A percentile compares a stretch with the other conserved stretches of the same genome.
Conservation (phyloP, 352 stramenopile species). For the Blastocystis sp. region DNA sequence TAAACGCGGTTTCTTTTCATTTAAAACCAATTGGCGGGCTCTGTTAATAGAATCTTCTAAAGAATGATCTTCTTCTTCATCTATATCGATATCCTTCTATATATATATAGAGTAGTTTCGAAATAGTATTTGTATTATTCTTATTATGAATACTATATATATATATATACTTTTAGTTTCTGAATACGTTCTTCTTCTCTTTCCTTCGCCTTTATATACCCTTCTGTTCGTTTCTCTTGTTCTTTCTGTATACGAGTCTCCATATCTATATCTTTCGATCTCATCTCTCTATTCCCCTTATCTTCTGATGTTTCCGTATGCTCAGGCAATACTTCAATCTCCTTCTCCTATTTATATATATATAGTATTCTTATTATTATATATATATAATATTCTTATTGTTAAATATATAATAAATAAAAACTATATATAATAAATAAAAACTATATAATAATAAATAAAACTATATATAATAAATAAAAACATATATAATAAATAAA, state of each 20-base stretch:
- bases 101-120: no score
- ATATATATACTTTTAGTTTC: no score
- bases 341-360: neutral
- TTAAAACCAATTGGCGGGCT: no score
- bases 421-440: neutral
- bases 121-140: no score
- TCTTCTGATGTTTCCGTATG: neutral
- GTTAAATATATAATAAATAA: neutral
- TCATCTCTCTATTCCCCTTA: neutral
- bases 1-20: no score
- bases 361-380: neutral
- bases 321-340: neutral
- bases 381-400: neutral
- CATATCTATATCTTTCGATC: neutral
- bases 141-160: no score
- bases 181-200: conserved; percentile 2
- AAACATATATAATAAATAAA: neutral
- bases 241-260: conserved; percentile 9
- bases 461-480: neutral
- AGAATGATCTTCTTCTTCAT: no score
- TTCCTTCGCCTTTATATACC: neutral
- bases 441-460: neutral
- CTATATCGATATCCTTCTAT: no score
- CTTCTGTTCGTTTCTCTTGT: conserved; percentile 1
- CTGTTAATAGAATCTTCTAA: no score